Evolutionary conservation across 2,329 filamentous ascomycete species (phyloP).

Genomic region (Whalleya microplaca): DNA sequence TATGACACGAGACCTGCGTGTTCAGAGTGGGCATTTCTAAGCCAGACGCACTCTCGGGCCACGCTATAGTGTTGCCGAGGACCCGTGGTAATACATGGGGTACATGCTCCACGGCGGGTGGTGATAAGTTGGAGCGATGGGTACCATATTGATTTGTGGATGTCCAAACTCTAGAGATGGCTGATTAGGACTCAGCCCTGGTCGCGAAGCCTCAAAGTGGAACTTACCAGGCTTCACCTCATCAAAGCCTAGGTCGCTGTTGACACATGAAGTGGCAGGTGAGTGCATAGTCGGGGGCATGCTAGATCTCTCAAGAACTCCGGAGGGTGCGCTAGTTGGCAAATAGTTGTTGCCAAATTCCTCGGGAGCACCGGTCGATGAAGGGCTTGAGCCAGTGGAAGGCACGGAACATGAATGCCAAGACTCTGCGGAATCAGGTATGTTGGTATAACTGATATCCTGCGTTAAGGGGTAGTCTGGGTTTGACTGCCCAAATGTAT

Average conservation of each 20-base stretch:
- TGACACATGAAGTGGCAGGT: constrained; percentile 35
- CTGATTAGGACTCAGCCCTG: constrained; percentile 33
- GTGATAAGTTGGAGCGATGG: constrained; percentile 38
- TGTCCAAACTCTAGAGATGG: constrained; percentile 38
- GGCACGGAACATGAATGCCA: constrained; percentile 52
- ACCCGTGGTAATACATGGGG: constrained; percentile 40
- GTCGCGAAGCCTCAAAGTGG: constrained; percentile 9
- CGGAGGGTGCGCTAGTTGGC: constrained; percentile 51
- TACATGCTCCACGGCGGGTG: constrained; percentile 42
- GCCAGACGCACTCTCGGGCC: constrained; percentile 17
- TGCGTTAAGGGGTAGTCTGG: constrained; percentile 49
- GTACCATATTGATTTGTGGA: constrained; percentile 36
- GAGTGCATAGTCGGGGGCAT: constrained; percentile 36
- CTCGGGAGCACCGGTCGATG: constrained; percentile 52
- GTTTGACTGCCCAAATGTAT: constrained; percentile 46
- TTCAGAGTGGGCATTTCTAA: constrained; percentile 42
- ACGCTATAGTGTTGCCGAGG: constrained; percentile 28
- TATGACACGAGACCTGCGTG: constrained; percentile 35
- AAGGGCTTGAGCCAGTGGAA: constrained; percentile 56
- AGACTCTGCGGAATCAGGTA: constrained; percentile 49
- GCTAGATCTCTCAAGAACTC: constrained; percentile 44
- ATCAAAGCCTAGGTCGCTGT: constrained; percentile 41
- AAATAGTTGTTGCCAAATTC: constrained; percentile 53
- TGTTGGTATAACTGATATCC: constrained; percentile 45
- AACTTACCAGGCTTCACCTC: constrained; percentile 39